Evolutionary conservation across 805 yeast genomes (phyloP).

Genomic region (Yarrowia hollandica): DNA sequence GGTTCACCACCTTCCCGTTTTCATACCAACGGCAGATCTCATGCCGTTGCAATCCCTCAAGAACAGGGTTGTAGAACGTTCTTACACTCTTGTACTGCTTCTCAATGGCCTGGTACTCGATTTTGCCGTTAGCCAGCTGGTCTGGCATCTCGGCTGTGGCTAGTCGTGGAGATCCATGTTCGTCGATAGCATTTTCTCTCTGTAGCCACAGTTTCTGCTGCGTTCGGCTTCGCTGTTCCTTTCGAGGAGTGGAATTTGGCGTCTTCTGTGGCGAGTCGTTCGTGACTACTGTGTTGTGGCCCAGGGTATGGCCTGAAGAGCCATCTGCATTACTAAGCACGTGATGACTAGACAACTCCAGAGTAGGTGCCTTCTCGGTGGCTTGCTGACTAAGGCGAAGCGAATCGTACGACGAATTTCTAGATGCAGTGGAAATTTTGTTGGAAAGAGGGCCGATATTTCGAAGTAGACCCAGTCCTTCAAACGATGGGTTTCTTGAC

Average conservation of each 20-base stretch:
- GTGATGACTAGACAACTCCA: slow-evolving; percentile 16
- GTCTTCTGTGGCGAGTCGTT: neutral
- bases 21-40: slow-evolving; percentile 26
- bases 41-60: slow-evolving; percentile 57
- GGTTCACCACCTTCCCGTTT: slow-evolving; percentile 28
- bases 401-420: slow-evolving; percentile 19
- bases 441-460: slow-evolving; percentile 5
- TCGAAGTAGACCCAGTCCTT: slow-evolving; percentile 6
- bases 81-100: slow-evolving; percentile 71
- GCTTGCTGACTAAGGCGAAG: slow-evolving; percentile 10
- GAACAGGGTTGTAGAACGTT: slow-evolving; percentile 68
- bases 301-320: slow-evolving; percentile 13
- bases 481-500: slow-evolving; percentile 18
- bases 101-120: slow-evolving; percentile 45
- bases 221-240: slow-evolving; percentile 48
- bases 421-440: slow-evolving; percentile 18
- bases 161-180: slow-evolving; percentile 7
- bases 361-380: slow-evolving; percentile 22
- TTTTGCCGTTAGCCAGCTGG: neutral
- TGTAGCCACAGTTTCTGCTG: slow-evolving; percentile 82
- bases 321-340: slow-evolving; percentile 13
- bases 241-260: slow-evolving; percentile 1
- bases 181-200: slow-evolving; percentile 34
- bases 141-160: neutral
- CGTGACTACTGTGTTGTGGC: slow-evolving; percentile 3